Base-by-base conservation (phyloP, 441 rosid species). In the Brassica hybrid region DNA sequence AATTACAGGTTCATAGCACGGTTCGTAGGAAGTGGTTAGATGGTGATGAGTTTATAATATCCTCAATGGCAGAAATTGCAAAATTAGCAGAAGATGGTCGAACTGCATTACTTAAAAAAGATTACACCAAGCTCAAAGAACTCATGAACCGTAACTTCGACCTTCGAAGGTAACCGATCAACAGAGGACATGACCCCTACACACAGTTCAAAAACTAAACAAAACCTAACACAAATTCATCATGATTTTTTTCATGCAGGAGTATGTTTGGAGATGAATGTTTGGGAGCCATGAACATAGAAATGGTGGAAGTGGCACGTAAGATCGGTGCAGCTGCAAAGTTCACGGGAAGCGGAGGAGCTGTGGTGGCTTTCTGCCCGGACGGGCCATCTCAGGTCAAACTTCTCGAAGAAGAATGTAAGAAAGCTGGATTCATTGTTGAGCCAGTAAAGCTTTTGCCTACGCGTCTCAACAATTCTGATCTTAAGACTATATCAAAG, bases 311-410 rank as follows among this genome's bases (percentile, higher is more conserved):
- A 83, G 83, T 87, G 4, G 94, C 93, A n/a, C 81, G 93, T 45
- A 85, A 83, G 71, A 84, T 87, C n/a, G 94, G 97, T 5, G 96
- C 94, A 36, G 90, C 93, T 0, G 83, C 96, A 3, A 93, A 93
- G 83, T 91, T 91, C 75, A 93, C 97, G 0, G 97, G 98, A 61
- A 91, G 97, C 30, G 97, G 97, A 52, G 97, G 98, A 78, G 97
- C 97, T 5, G 89, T 89, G 60, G 88, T 93, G 64, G 97, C 77
- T 17, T 90, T 80, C 81, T 91, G 94, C 61, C 97, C 95, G 0
- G 76, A 81, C 5, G 95, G 94, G 2, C 80, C 82, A 32, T 27
- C 85, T 9, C 98, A 94, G 73, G 89, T 76, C 43, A 76, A 83
- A 74, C 93, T 74, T 45, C 84, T 91, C n/a, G 87, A 89, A 83